Base-by-base conservation (phyloP, 2,329 filamentous ascomycete genomes). In the Calonectria honghensis region DNA sequence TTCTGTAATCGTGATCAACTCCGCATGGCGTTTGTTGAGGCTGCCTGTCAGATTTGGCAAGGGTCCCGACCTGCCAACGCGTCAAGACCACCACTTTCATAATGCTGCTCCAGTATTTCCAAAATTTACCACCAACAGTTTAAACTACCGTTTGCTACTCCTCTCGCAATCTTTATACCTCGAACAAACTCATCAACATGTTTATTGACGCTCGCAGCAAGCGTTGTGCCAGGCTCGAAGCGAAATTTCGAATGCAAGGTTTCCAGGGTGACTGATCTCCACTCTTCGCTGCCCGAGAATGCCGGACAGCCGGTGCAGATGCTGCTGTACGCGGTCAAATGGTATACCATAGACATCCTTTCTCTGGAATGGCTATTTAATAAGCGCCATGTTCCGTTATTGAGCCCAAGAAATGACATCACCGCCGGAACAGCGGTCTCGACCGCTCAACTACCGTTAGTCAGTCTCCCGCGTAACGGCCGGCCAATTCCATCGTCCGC, bases 221-320 rank as follows among this genome's bases (percentile, higher is more conserved):
- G 39, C 37, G 24, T 24, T 20, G 57, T 41, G 57, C 57, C 57
- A 63, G 57, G 31, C n/a, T 63, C 35, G n/a, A 63, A 63, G 57
- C 57, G 57, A 63, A 63, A 63, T 63, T 63, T 63, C 57, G 27
- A 6, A 18, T 41, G 35, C 57, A 63, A 41, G 14, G 35, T 31
- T 14, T 20, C 35, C 35, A 41, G 57, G 57, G 35, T 63, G 57
- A 63, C 14, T 29, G 35, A 63, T 29, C 24, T 5, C 57, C 57
- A 63, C 57, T 39, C 37, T 63, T 3, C 35, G 35, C 35, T 9
- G 13, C 24, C 57, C 57, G 35, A 41, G 39, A 63, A 63, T 63
- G 57, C 57, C 57, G 57, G 18, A 41, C 57, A 63, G 6, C 57
- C 57, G 57, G 24, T 41, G 35, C 35, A 16, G 57, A 63, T 20